Conservation (phyloP, 2,329 filamentous ascomycete species). For the Emydomyces testavorans region DNA sequence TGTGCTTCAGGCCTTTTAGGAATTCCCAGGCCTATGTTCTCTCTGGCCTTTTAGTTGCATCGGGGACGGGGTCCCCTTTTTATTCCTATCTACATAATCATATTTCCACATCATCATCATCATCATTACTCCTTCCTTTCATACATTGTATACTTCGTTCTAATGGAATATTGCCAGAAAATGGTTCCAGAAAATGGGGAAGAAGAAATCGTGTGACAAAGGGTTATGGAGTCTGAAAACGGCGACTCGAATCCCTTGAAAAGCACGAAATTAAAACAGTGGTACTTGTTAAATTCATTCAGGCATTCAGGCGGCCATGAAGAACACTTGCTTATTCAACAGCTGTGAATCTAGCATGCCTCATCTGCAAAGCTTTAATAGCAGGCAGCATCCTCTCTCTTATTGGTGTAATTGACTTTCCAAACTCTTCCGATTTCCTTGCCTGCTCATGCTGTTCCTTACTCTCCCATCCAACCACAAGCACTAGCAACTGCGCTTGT, state of each 20-base stretch:
- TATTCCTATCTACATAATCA: background rate
- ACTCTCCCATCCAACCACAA: slow-evolving; percentile 43
- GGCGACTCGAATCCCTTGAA: no score
- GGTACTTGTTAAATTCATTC: no score
- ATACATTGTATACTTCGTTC: no score
- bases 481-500: slow-evolving; percentile 34
- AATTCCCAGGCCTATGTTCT: no score
- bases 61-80: background rate
- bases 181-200: no score
- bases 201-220: no score
- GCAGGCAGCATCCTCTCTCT: slow-evolving; percentile 31
- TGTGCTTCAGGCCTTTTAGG: background rate
- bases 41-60: background rate
- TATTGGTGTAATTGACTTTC: slow-evolving; percentile 31
- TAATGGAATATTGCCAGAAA: no score
- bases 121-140: no score
- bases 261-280: no score
- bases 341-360: slow-evolving; percentile 32
- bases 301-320: background rate
- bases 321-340: slow-evolving; percentile 10
- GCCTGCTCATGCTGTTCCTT: slow-evolving; percentile 41
- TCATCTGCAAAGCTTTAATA: slow-evolving; percentile 35
- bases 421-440: slow-evolving; percentile 37
- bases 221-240: no score
- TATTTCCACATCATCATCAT: background rate